phyloP scores from a whole-genome alignment of 2,329 filamentous ascomycete genomes.

The Alternaria brassicicola region DNA sequence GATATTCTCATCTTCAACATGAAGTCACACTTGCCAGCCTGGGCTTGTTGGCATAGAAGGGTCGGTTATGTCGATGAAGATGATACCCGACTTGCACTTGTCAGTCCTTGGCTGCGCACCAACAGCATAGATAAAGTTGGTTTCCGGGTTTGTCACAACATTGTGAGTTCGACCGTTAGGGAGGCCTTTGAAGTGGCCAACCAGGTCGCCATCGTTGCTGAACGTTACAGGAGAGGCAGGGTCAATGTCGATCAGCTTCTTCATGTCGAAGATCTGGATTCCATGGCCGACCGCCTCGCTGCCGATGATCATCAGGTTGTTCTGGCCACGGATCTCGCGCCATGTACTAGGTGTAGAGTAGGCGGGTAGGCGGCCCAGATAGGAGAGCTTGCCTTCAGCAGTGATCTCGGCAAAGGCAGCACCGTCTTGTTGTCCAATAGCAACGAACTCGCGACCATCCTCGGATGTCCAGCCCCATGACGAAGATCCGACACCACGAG shows the following conservation, averaged over 20 bases:
- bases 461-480: conserved; percentile 63
- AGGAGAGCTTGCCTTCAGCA: conserved; percentile 57
- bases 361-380: conserved; percentile 61
- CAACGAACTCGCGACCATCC: conserved; percentile 61
- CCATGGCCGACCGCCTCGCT: conserved; percentile 55
- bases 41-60: conserved; percentile 59
- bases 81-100: conserved; percentile 60
- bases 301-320: conserved; percentile 54
- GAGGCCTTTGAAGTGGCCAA: conserved; percentile 45
- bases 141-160: conserved; percentile 47
- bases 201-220: conserved; percentile 41
- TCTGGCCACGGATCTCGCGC: conserved; percentile 59
- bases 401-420: conserved; percentile 62
- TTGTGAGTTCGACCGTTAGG: conserved; percentile 48
- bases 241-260: conserved; percentile 49
- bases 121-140: conserved; percentile 49
- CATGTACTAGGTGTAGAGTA: conserved; percentile 55
- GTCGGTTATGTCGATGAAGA: conserved; percentile 64
- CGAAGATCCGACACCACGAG: conserved; percentile 51
- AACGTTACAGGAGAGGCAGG: conserved; percentile 45
- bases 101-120: conserved; percentile 42
- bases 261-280: conserved; percentile 69
- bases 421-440: conserved; percentile 61
- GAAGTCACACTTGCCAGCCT: conserved; percentile 49
- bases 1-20: not conserved